phyloP scores from a whole-genome alignment of 192 early-diverging fungal species.

The Coemansia sp. region DNA sequence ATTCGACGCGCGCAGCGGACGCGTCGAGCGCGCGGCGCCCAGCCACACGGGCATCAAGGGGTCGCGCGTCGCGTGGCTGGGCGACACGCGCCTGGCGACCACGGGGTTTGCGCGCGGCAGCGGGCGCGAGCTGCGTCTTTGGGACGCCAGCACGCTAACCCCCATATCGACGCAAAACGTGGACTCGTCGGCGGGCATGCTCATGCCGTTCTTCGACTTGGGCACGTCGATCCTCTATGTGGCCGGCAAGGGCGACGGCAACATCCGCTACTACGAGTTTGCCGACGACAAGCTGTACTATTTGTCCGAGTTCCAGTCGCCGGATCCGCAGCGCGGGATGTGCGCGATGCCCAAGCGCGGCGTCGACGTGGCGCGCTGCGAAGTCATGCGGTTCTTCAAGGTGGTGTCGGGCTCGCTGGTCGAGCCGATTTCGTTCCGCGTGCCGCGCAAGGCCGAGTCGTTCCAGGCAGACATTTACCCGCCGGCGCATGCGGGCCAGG shows the following conservation, averaged over 20 bases:
- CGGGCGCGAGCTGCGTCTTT: conserved; percentile 92
- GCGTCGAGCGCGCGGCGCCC: conserved; percentile 67
- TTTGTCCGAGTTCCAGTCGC: conserved; percentile 85
- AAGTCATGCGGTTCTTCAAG: conserved; percentile 93
- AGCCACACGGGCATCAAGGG: conserved; percentile 98
- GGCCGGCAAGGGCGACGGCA: conserved; percentile 98
- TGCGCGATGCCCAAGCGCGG: conserved; percentile 91
- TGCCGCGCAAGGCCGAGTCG: conserved; percentile 90
- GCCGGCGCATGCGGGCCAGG: conserved; percentile 70
- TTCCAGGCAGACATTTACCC: conserved; percentile 98
- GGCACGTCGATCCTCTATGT: conserved; percentile 90
- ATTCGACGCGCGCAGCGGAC: conserved; percentile 86
- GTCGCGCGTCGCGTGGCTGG: conserved; percentile 87
- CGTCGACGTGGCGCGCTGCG: conserved; percentile 78
- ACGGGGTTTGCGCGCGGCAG: conserved; percentile 92
- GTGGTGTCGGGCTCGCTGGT: conserved; percentile 75
- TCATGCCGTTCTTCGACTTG: conserved; percentile 95
- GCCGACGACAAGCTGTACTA: conserved; percentile 87
- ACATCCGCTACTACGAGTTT: conserved; percentile 98
- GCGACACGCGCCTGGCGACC: conserved; percentile 76
- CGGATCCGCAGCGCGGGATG: conserved; percentile 91
- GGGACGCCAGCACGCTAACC: conserved; percentile 64
- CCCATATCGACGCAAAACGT: conserved; percentile 74
- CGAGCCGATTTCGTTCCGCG: conserved; percentile 95
- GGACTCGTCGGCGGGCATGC: conserved; percentile 89